Percentiles rank a stretch among this genome's conserved stretches.
Conservation (phyloP, 108 stramenopile genomes). For the Skeletonema tropicum region DNA sequence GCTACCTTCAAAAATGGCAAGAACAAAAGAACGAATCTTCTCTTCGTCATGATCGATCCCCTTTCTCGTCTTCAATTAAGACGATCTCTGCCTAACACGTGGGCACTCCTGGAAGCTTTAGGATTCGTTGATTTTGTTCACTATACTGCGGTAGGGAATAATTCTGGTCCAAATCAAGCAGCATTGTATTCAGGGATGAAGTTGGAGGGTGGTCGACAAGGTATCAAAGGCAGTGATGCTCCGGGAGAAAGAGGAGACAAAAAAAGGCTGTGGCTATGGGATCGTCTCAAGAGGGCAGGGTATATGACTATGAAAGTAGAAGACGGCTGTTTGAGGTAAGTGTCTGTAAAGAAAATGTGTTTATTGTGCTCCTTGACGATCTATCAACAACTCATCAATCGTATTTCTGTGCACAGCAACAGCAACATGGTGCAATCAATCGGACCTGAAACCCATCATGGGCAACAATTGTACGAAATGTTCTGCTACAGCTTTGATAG, state of each 20-base stretch:
- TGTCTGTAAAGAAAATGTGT: neutral
- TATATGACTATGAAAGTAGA: constrained; percentile 61
- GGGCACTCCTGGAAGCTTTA: constrained; percentile 16
- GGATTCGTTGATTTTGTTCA: constrained; percentile 43
- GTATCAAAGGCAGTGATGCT: constrained; percentile 11
- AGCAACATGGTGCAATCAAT: constrained; percentile 63
- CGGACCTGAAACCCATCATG: constrained; percentile 54
- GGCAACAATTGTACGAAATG: constrained; percentile 39
- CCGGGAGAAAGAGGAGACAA: too few species aligned
- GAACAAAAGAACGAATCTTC: constrained; percentile 36
- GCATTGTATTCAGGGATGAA: constrained; percentile 53
- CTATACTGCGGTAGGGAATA: constrained; percentile 57
- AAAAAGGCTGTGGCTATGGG: constrained; percentile 53
- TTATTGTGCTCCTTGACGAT: too few species aligned
- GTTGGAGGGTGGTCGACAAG: constrained; percentile 26
- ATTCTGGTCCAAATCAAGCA: constrained; percentile 66
- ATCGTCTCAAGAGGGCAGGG: constrained; percentile 37
- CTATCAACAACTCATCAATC: too few species aligned
- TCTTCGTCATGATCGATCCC: constrained; percentile 60
- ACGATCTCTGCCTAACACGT: constrained; percentile 45
- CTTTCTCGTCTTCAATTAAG: constrained; percentile 49
- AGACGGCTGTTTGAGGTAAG: constrained; percentile 52
- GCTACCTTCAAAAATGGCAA: neutral
- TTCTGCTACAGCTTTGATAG: constrained; percentile 58
- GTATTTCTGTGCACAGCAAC: constrained; percentile 7